Evolutionary conservation across 352 stramenopile species (phyloP), one percentile per base, ranked within the genome.

Genomic region (Globisporangium recalcitrans): DNA sequence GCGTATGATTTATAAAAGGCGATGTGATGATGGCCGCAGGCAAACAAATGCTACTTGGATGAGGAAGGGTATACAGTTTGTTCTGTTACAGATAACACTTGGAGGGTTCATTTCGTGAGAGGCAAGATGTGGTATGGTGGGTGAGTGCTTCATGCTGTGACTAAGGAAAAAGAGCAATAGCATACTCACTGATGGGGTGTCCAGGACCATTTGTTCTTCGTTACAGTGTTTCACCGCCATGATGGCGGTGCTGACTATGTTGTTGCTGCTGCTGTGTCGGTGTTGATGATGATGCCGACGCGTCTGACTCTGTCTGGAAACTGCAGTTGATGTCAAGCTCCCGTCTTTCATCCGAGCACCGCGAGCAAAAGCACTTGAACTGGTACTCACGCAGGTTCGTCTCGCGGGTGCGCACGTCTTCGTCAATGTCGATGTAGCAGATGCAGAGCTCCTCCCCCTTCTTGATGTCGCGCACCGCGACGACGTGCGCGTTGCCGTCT

Each of bases 381-480:
- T 91, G 82, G 65, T 92, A 94, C 59, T 94, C 85, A 52, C 79
- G 78, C 54, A 94, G 67, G 22, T 87, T 70, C 0, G 42, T 69
- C 47, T 94, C 80, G 9, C 95, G 87, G 59, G 78, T 74, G 14
- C 77, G 52, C 22, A 95, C 78, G 24, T 84, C 68, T 57, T 88
- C 79, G 22, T 95, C 77, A 10, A 91, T 72, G 51, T 98, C 88
- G 47, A 99, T 95, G 72, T 99, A 98, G 65, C 90, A 97, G 60
- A 98, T 98, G 31, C 83, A 95, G 8, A 99, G 72, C 78, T 99
- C 96, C 52, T 98, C 96, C 47, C 90, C 89, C 49, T 80, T 73
- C 40, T 68, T 19, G 58, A 93, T 91, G 44, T 89, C 79, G 46
- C 83, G 72, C 19, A 92, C 75, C 9, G 85, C 81, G 60, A 90